Percentiles rank a stretch among this genome's conserved stretches.
Conservation (phyloP, 768 basidiomycete genomes). For the Xerocomellus dryophilus region DNA sequence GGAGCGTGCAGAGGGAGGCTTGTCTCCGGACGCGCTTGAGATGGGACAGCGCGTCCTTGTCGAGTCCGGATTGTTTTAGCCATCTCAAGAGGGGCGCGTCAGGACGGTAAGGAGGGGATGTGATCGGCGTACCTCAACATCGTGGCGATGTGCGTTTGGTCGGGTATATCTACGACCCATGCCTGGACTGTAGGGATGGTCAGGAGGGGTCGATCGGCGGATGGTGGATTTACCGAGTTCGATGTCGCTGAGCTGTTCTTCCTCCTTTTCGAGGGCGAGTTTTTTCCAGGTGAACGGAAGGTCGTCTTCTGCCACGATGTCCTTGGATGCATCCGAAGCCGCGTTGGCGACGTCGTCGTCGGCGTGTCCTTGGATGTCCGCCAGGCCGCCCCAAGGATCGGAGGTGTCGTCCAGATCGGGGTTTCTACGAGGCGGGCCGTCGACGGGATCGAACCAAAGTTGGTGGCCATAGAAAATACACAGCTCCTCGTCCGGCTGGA, state of each 20-base stretch:
- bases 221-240: conserved; percentile 28
- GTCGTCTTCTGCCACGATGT: conserved; percentile 51
- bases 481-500: conserved; percentile 66
- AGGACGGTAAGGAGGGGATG: background rate
- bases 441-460: conserved; percentile 59
- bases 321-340: conserved; percentile 38
- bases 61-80: conserved; percentile 61
- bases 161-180: conserved; percentile 75
- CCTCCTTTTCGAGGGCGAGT: conserved; percentile 51
- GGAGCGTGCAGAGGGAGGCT: conserved; percentile 45
- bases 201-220: background rate
- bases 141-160: conserved; percentile 53
- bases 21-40: conserved; percentile 74
- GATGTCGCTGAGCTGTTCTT: conserved; percentile 59
- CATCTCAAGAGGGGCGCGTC: conserved; percentile 44
- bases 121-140: conserved; percentile 55
- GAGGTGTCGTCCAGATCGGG: background rate
- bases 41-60: conserved; percentile 61
- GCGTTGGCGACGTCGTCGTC: background rate
- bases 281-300: conserved; percentile 68
- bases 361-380: conserved; percentile 1
- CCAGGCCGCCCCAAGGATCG: conserved; percentile 9
- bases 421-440: background rate
- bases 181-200: conserved; percentile 49
- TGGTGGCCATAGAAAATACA: conserved; percentile 75